phyloP scores from a whole-genome alignment of 768 basidiomycete genomes.

The Russula vinacea region DNA sequence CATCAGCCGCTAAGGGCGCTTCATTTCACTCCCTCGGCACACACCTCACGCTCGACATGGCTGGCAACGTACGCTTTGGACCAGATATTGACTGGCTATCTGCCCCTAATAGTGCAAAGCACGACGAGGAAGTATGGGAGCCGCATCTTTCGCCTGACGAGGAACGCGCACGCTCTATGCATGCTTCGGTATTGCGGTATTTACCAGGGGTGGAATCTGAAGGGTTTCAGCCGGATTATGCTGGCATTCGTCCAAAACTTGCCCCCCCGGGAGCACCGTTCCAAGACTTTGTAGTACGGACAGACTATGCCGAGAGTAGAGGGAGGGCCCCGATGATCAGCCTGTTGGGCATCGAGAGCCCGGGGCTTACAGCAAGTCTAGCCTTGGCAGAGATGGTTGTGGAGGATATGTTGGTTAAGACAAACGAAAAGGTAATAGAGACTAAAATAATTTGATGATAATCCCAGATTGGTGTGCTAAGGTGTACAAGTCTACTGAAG shows the following conservation, averaged over 20 bases:
- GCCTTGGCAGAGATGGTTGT: slow-evolving; percentile 85
- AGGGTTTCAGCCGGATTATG: slow-evolving; percentile 76
- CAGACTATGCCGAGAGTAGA: slow-evolving; percentile 46
- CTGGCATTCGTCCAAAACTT: slow-evolving; percentile 86
- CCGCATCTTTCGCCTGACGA: slow-evolving; percentile 61
- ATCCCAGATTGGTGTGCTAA: slow-evolving; percentile 11
- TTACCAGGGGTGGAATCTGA: slow-evolving; percentile 59
- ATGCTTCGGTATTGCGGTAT: slow-evolving; percentile 68
- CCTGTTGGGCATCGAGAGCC: slow-evolving; percentile 87
- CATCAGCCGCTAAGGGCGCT: slow-evolving; percentile 47
- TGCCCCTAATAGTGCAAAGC: slow-evolving; percentile 44
- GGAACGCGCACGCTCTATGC: slow-evolving; percentile 60
- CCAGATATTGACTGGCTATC: slow-evolving; percentile 89
- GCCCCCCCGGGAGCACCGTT: slow-evolving; percentile 69
- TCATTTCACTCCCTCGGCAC: slow-evolving; percentile 85
- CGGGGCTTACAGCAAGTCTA: slow-evolving; percentile 83
- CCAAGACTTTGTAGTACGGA: slow-evolving; percentile 77
- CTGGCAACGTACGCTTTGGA: slow-evolving; percentile 84
- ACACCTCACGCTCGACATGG: slow-evolving; percentile 84
- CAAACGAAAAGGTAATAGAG: slow-evolving; percentile 12
- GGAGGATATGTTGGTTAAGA: slow-evolving; percentile 48
- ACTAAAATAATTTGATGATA: slow-evolving; percentile 13
- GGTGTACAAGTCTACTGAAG: slow-evolving; percentile 24
- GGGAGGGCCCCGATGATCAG: slow-evolving; percentile 61
- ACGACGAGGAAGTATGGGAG: slow-evolving; percentile 74